Evolutionary conservation across 306 rosid species (phyloP).

Genomic region (Macrotyloma uniflorum): DNA sequence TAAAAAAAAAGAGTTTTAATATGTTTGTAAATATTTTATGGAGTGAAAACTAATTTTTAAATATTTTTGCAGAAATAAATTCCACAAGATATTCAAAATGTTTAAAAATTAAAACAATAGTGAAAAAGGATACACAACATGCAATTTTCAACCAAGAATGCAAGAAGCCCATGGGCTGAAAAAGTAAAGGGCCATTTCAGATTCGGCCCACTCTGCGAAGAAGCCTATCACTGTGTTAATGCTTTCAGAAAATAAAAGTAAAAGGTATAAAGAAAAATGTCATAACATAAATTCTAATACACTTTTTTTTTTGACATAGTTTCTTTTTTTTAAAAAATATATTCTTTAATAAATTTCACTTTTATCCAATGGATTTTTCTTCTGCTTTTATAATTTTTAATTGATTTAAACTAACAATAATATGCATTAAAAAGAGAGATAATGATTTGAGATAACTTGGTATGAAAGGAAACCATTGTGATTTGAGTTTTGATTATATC

Average conservation of each 20-base stretch:
- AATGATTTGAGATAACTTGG: neutral
- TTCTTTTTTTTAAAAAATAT: neutral
- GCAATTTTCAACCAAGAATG: neutral
- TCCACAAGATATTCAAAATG: neutral
- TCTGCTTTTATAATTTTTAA: too few relatives aligned
- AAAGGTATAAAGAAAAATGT: neutral
- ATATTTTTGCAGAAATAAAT: neutral
- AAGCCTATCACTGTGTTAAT: neutral
- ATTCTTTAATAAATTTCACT: neutral
- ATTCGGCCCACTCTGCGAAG: neutral
- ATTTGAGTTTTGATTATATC: neutral
- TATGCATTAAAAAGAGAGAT: neutral
- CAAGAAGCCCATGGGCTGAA: neutral
- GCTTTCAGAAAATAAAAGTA: neutral
- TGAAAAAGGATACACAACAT: neutral
- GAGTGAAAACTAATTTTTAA: too few relatives aligned
- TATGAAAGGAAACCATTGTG: neutral
- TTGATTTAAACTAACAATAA: neutral
- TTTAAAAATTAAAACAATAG: neutral
- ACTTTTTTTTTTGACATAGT: neutral
- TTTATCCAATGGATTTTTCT: neutral
- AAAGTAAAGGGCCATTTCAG: neutral
- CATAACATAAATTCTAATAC: neutral
- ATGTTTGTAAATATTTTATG: too few relatives aligned
- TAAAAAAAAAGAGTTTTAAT: too few relatives aligned